Conservation (phyloP, 768 basidiomycete genomes). For the Plicaturopsis crispa region DNA sequence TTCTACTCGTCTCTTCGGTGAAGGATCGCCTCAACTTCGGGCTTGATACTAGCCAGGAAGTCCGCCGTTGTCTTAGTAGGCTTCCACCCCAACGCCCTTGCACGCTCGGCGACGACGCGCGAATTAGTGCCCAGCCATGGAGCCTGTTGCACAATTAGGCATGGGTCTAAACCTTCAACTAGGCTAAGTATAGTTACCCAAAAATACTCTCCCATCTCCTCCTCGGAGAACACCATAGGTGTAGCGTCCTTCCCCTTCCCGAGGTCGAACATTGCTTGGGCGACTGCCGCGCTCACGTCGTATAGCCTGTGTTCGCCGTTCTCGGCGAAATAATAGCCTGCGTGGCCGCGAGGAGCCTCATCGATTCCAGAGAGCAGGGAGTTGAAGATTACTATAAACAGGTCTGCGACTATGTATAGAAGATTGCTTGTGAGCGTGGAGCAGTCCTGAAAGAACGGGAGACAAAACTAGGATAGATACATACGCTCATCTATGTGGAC, state of each 20-base stretch:
- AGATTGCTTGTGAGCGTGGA: slow-evolving; percentile 2
- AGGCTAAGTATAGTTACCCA: slow-evolving; percentile 12
- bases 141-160: too few relatives aligned
- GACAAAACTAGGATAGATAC: slow-evolving; percentile 2
- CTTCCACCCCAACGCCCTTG: slow-evolving; percentile 42
- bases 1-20: slow-evolving; percentile 4
- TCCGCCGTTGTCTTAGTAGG: slow-evolving; percentile 40
- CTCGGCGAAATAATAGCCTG: slow-evolving; percentile 18
- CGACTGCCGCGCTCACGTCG: slow-evolving; percentile 22
- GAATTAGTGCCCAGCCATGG: slow-evolving; percentile 39
- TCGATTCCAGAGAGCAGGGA: slow-evolving; percentile 15
- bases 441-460: background rate
- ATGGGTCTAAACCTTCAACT: slow-evolving; percentile 16
- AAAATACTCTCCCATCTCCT: slow-evolving; percentile 34
- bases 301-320: slow-evolving; percentile 12
- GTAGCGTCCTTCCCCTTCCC: slow-evolving; percentile 26
- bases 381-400: slow-evolving; percentile 36
- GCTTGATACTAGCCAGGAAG: slow-evolving; percentile 38
- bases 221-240: slow-evolving; percentile 36
- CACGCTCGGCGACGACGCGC: slow-evolving; percentile 34
- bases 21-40: slow-evolving; percentile 28
- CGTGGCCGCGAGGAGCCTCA: slow-evolving; percentile 13
- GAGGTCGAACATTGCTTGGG: slow-evolving; percentile 23
- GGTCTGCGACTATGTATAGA: slow-evolving; percentile 35
- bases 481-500: slow-evolving; percentile 48